These are phyloP conservation scores for Salvia miltiorrhiza DNA, from an alignment of 257 asterid species.

Conservation along the genomic window DNA sequence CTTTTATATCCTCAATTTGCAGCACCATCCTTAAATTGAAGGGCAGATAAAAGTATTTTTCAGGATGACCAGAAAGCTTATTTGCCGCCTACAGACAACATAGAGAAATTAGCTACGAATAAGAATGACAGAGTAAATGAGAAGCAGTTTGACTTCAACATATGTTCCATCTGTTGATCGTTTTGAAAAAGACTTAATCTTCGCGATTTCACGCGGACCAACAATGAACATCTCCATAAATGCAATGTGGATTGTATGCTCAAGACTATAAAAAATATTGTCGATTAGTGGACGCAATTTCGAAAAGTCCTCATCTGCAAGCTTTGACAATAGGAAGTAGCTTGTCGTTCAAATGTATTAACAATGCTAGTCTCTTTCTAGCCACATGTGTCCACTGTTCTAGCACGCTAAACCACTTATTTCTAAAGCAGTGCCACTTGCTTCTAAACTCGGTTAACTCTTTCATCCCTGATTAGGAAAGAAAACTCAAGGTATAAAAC, in stretches of 20 bases:
- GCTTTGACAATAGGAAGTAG: too few species aligned
- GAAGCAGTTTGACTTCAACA: not conserved
- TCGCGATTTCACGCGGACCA: slow-evolving; percentile 1
- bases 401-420: not conserved
- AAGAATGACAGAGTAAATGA: too few species aligned
- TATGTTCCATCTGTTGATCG: not conserved
- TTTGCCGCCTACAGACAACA: slow-evolving; percentile 15
- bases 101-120: not conserved
- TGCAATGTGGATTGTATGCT: not conserved
- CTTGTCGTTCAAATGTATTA: not conserved
- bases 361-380: not conserved
- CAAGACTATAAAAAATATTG: not conserved
- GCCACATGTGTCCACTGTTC: not conserved
- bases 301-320: not conserved
- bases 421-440: slow-evolving; percentile 6
- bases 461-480: slow-evolving; percentile 13
- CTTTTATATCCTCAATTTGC: slow-evolving; percentile 9
- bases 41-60: not conserved
- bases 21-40: not conserved
- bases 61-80: not conserved
- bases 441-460: not conserved
- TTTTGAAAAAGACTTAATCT: not conserved
- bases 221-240: not conserved
- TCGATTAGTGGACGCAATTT: slow-evolving; percentile 4
- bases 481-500: not conserved